Evolutionary conservation across 176 grass and related monocot species (phyloP).

Genomic region (Eleusine indica): DNA sequence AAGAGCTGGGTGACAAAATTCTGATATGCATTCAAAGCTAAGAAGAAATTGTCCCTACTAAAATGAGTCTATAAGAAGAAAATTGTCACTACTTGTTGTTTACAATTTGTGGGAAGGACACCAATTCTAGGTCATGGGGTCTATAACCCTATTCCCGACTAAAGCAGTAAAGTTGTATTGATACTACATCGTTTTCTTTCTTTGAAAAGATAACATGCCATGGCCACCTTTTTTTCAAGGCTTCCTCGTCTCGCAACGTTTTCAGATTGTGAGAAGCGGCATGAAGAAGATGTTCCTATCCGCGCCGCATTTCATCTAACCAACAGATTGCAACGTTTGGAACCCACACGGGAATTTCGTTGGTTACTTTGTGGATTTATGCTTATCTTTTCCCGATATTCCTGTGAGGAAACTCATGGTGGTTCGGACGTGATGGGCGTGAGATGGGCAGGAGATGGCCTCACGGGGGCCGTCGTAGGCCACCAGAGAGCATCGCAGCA

Average conservation of each 20-base stretch:
- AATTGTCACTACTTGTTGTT: not conserved
- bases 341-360: not conserved
- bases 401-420: slow-evolving; percentile 13
- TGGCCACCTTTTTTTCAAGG: not conserved
- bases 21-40: not conserved
- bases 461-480: not conserved
- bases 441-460: slow-evolving; percentile 42
- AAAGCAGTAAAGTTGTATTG: not conserved
- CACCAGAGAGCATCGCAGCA: not conserved
- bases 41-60: not conserved
- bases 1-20: not conserved
- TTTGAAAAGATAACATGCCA: not conserved
- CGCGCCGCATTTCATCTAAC: not conserved
- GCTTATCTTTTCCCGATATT: not conserved
- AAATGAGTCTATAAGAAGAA: not conserved
- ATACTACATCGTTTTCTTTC: not conserved
- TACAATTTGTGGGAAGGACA: not conserved
- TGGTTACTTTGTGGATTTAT: not conserved
- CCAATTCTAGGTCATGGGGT: not conserved
- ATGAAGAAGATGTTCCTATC: not conserved
- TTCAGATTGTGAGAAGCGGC: not conserved
- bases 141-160: not conserved
- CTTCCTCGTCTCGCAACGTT: not conserved
- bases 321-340: not conserved
- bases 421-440: slow-evolving; percentile 42